phyloP scores from a whole-genome alignment of 768 basidiomycete genomes.

The Clavaria fumosa region DNA sequence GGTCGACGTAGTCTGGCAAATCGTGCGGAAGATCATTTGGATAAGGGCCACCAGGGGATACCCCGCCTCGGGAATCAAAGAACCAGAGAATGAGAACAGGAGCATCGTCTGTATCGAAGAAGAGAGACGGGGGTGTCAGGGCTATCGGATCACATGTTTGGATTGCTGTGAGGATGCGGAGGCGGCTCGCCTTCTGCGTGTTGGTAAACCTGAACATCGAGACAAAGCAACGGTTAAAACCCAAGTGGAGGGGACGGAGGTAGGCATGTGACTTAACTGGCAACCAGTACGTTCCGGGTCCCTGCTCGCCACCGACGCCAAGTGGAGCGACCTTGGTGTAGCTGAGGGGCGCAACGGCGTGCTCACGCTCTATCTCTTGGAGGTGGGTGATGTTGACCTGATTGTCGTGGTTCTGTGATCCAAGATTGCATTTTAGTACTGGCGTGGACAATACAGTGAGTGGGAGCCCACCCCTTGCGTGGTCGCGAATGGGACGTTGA shows the following conservation, averaged over 20 bases:
- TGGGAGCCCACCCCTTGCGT: conserved; percentile 42
- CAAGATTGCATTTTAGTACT: neutral
- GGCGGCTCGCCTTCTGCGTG: conserved; percentile 17
- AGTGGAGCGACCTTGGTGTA: conserved; percentile 48
- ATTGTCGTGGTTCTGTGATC: conserved; percentile 56
- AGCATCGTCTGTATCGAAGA: conserved; percentile 21
- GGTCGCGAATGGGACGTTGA: conserved; percentile 48
- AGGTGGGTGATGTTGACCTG: conserved; percentile 55
- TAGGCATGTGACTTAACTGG: conserved; percentile 30
- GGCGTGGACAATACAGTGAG: neutral
- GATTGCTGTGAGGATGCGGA: too few species aligned
- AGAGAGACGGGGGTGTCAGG: conserved; percentile 1
- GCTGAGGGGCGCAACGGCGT: conserved; percentile 36
- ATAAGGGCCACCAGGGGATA: neutral
- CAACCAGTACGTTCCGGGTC: conserved; percentile 66
- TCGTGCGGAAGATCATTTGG: conserved; percentile 37
- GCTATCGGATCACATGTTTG: too few species aligned
- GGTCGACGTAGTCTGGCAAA: conserved; percentile 57
- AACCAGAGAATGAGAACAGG: conserved; percentile 58
- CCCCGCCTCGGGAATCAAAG: conserved; percentile 52
- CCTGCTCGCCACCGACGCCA: conserved; percentile 47
- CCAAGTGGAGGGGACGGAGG: neutral
- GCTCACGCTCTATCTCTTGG: conserved; percentile 51
- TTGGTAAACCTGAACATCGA: conserved; percentile 23
- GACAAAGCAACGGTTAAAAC: neutral